These are phyloP conservation scores for Pseudogymnoascus sp. DNA, from an alignment of 2,329 filamentous ascomycete genomes.

Conservation along the genomic window DNA sequence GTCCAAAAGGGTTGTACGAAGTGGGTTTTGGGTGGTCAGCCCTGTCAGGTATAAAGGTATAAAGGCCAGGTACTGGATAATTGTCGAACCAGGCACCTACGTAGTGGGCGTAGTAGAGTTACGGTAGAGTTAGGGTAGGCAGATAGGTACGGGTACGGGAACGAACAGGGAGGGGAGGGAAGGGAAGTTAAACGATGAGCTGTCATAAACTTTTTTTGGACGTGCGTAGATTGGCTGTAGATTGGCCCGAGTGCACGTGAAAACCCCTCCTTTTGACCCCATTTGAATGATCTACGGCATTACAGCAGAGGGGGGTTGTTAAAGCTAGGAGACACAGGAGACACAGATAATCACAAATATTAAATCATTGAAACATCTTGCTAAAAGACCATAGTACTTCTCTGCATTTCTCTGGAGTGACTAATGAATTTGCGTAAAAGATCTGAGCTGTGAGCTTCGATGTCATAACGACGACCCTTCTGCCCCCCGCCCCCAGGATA, in stretches of 20 bases:
- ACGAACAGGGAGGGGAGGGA: background rate
- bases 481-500: slow-evolving; percentile 3
- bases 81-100: background rate
- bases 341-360: background rate
- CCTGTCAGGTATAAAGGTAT: slow-evolving; percentile 3
- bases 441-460: slow-evolving; percentile 1
- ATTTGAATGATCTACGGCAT: background rate
- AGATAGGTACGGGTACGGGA: slow-evolving; percentile 6
- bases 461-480: background rate
- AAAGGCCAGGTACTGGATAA: slow-evolving; percentile 6
- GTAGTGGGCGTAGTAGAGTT: background rate
- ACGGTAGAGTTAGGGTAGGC: slow-evolving; percentile 2
- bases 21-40: slow-evolving; percentile 1
- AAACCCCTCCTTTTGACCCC: background rate
- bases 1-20: background rate
- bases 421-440: slow-evolving; percentile 7
- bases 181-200: slow-evolving; percentile 4
- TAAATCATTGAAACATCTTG: background rate
- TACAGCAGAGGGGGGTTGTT: background rate
- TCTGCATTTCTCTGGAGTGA: slow-evolving; percentile 8
- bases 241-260: background rate
- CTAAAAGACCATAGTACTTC: slow-evolving; percentile 6
- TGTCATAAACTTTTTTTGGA: slow-evolving; percentile 6
- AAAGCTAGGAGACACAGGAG: background rate
- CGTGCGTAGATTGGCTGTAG: background rate